phyloP scores from a whole-genome alignment of 768 basidiomycete species.

The Rossbeevera mucosa region DNA sequence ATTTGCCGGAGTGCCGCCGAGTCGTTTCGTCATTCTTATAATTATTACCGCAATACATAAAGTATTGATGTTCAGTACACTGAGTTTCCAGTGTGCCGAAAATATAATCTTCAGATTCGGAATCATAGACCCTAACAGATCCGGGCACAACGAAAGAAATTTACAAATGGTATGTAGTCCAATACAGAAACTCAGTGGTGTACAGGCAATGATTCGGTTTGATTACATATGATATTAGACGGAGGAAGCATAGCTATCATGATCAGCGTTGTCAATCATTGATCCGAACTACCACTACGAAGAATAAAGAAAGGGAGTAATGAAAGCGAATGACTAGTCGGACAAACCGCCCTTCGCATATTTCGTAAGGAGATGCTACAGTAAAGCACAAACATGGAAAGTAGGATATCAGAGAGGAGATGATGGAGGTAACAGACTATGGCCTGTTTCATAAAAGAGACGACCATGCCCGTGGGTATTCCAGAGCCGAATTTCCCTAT shows the following conservation, averaged over 20 bases:
- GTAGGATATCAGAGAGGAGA: not conserved
- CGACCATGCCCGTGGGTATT: slow-evolving; percentile 2
- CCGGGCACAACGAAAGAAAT: no score
- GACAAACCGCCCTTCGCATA: not conserved
- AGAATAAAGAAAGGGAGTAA: not conserved
- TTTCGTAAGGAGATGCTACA: not conserved
- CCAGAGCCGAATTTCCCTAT: slow-evolving; percentile 6
- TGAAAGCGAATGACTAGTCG: not conserved
- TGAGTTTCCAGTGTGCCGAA: no score
- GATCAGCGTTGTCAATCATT: not conserved
- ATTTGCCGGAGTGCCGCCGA: not conserved
- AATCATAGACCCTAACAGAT: no score
- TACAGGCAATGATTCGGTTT: no score
- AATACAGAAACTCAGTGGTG: no score
- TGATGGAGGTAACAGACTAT: slow-evolving; percentile 1
- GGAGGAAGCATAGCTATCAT: not conserved
- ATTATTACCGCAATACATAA: no score
- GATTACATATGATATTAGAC: not conserved
- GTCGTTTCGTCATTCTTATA: not conserved
- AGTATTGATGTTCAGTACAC: no score
- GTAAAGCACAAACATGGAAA: not conserved
- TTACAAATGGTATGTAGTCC: no score
- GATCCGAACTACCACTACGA: not conserved
- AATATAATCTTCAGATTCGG: no score
- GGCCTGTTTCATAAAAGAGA: not conserved